Percentiles rank a stretch among this genome's conserved stretches.
Conservation (phyloP, 345 rosid species). For the Hibiscus mutabilis region DNA sequence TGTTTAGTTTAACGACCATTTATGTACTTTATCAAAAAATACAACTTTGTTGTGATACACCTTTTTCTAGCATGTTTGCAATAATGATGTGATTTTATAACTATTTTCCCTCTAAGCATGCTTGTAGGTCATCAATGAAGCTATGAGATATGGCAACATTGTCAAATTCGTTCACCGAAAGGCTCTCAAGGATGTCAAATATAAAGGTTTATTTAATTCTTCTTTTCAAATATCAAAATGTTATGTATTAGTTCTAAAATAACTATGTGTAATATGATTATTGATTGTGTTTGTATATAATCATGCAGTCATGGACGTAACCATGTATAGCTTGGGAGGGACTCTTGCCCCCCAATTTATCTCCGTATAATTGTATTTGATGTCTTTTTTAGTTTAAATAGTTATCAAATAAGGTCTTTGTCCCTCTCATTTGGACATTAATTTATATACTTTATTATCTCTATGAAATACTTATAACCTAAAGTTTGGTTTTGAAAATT, state of each 20-base stretch:
- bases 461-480: neutral
- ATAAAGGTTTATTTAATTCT: constrained; percentile 26
- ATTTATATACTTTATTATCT: constrained; percentile 7
- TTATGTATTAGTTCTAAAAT: neutral
- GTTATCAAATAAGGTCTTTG: too few species aligned
- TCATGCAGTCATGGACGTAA: neutral
- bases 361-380: too few species aligned
- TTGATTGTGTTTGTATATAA: neutral
- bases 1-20: too few species aligned
- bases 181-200: constrained; percentile 53
- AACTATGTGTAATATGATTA: neutral
- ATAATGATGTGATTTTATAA: constrained; percentile 2
- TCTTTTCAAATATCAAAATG: neutral
- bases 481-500: neutral
- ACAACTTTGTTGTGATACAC: neutral
- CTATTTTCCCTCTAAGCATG: constrained; percentile 4
- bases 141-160: constrained; percentile 44
- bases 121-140: constrained; percentile 49
- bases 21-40: neutral
- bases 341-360: too few species aligned
- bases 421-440: neutral
- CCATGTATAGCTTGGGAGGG: too few species aligned
- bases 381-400: too few species aligned
- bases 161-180: constrained; percentile 60
- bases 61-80: neutral